Evolutionary conservation across 495 filamentous ascomycete genomes (phyloP), one percentile per base, ranked within the genome.

Genomic region (Hyaloscypha variabilis): DNA sequence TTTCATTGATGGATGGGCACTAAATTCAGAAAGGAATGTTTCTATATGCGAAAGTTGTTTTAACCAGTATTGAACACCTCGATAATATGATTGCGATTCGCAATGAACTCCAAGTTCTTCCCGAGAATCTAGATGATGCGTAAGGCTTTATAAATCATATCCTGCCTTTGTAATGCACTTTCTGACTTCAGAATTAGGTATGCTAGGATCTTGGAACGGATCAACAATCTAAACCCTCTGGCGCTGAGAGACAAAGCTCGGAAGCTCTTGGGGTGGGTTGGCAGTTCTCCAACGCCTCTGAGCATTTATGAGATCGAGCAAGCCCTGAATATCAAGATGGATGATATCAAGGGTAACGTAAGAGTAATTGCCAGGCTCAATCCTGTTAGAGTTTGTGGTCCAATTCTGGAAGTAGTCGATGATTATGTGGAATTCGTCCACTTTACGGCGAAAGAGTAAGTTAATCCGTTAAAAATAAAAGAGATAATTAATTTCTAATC

Each of bases 391-490:
- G 2, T 73, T 25, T 69, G 67, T 61, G 69, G 69, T 21, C 69
- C 71, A 24, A 69, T 66, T 25, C 34, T 74, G 8, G 73, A 75
- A 62, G 51, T 75, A 19, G 64, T 75, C 46, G 70, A 69, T 64
- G 71, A 68, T 51, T 52, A 70, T 46, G 58, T 72, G 24, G 71
- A 76, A 58, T 75, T 76, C 62, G 73, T 76, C 8, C 73, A 76
- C 36, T 76, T 76, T 56, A 75, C 73, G 1, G 73, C 65, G 17
- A 73, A 73, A 56, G 73, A 75, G 73, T 76, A 69, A 34, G 71
- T 56, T 23, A 53, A 46, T 23, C 25, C 52, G n/a, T 42, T 29
- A 31, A 1, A 52, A 34, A 51, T 31, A 55, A 11, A 69, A n/a
- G n/a, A 57, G 51, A 54, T 6, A 8, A 21, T 57, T 57, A 57